Evolutionary conservation across 2,329 filamentous ascomycete genomes (phyloP), one percentile per base, ranked within the genome.

Genomic region (Nakataea oryzae): DNA sequence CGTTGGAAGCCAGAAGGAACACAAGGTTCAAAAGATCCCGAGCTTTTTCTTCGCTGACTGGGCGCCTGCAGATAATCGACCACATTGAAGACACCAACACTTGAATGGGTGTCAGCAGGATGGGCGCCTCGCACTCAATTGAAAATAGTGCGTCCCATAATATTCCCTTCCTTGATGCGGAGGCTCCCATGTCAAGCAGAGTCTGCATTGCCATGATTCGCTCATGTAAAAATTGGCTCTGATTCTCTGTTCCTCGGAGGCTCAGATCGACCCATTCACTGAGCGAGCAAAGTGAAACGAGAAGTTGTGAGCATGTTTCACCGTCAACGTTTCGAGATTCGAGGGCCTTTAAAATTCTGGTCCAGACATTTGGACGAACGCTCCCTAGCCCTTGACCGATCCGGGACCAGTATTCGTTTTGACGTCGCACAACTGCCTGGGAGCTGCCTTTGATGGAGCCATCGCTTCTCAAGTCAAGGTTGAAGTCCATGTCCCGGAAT

Each of bases 331-430:
- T 30, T 14, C 57, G 30, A 29, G 30, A 14, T 26, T 24, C 26
- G n/a, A 34, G 29, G 7, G 26, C 17, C 13, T 41, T 30, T 6
- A 7, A 12, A 7, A 58, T n/a, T 2, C 9, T 24, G 21, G 21
- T 4, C 41, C 41, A 50, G 17, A 50, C 41, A n/a, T 14, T 3
- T 2, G 7, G 6, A 2, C 21, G 21, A 17, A 1, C 34, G 0
- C 3, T 1, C 1, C 34, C 41, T 8, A 50, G 7, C 3, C 0
- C 0, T 9, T 50, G 1, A n/a, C 41, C 41, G 21, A 50, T 2
- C 41, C 17, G 41, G 6, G 24, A 9, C 41, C 41, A 50, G 2
- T 9, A 50, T 11, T 50, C 41, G 24, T n/a, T 2, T n/a, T 50
- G 21, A 9, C 21, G 41, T 24, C 41, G 41, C 41, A 34, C 21